phyloP scores from a whole-genome alignment of 768 basidiomycete genomes.

The Boletus rubroflammeus region DNA sequence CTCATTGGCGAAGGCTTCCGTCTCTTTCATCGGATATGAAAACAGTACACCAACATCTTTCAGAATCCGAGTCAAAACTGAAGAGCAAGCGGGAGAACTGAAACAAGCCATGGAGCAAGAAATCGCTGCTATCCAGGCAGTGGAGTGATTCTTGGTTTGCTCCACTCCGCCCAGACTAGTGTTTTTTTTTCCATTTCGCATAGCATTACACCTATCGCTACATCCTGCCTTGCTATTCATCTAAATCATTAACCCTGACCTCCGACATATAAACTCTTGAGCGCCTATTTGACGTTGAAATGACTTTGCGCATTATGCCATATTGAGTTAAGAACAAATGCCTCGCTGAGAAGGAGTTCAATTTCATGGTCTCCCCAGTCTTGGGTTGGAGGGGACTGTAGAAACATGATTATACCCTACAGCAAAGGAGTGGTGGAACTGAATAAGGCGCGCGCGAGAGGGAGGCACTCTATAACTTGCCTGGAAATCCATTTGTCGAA shows the following conservation, averaged over 20 bases:
- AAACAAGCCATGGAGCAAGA: constrained; percentile 62
- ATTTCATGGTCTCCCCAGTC: constrained; percentile 96
- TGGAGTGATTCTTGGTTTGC: constrained; percentile 8
- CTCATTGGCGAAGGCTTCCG: constrained; percentile 45
- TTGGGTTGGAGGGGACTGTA: constrained; percentile 89
- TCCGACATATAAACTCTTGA: background rate
- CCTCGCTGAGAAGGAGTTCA: constrained; percentile 91
- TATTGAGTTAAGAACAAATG: constrained; percentile 89
- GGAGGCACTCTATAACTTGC: constrained; percentile 39
- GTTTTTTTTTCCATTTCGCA: constrained; percentile 8
- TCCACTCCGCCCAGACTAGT: background rate
- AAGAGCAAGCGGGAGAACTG: constrained; percentile 53
- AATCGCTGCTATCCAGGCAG: constrained; percentile 43
- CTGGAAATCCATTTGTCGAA: constrained; percentile 98
- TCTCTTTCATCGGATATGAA: constrained; percentile 72
- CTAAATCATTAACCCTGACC: background rate
- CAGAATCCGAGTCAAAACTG: constrained; percentile 57
- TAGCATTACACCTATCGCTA: constrained; percentile 26
- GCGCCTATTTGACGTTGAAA: constrained; percentile 53
- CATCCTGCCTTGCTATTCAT: constrained; percentile 18
- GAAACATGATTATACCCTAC: constrained; percentile 98
- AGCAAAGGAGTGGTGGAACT: background rate
- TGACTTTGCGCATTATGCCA: constrained; percentile 94
- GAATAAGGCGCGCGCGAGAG: background rate
- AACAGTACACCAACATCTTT: constrained; percentile 53